Percentiles rank a stretch among this genome's conserved stretches.
phyloP scores from a whole-genome alignment of 805 yeast genomes.

The Suhomyces emberorum region DNA sequence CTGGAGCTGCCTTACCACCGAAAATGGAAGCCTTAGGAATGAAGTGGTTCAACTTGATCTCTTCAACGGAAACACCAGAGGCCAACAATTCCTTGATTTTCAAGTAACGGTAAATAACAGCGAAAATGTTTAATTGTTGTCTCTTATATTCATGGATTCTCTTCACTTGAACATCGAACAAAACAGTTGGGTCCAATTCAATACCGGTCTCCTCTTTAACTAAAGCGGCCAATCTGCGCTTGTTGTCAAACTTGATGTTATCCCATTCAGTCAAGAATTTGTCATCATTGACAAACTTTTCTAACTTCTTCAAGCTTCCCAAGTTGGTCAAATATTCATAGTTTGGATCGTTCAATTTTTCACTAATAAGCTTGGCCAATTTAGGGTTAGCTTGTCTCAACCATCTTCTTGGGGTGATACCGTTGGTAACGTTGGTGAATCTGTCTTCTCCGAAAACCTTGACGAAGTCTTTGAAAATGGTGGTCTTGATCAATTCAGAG shows the following conservation, averaged over 20 bases:
- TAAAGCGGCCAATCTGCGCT: constrained; percentile 60
- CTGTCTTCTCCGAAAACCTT: constrained; percentile 75
- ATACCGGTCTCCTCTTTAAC: constrained; percentile 63
- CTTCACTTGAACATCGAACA: constrained; percentile 91
- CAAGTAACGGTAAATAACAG: constrained; percentile 80
- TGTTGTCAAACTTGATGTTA: constrained; percentile 65
- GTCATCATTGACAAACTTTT: constrained; percentile 62
- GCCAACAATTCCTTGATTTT: constrained; percentile 65
- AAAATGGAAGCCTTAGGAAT: constrained; percentile 76
- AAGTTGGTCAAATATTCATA: constrained; percentile 69
- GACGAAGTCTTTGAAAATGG: constrained; percentile 89
- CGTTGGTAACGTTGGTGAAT: constrained; percentile 90
- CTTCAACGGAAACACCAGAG: constrained; percentile 40
- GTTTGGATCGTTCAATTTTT: constrained; percentile 60
- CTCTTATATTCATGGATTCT: constrained; percentile 95
- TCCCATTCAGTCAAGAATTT: constrained; percentile 71
- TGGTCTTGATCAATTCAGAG: constrained; percentile 84
- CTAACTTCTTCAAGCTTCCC: constrained; percentile 62
- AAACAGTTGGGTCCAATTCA: constrained; percentile 65
- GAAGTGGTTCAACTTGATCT: constrained; percentile 57
- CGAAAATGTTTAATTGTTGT: constrained; percentile 89
- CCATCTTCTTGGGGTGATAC: constrained; percentile 97
- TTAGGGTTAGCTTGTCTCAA: constrained; percentile 88
- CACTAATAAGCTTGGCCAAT: constrained; percentile 68
- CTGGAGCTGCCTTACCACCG: constrained; percentile 98